Base-by-base conservation (phyloP, 1,284 basidiomycete genomes). In the Fistulinella staudtii region DNA sequence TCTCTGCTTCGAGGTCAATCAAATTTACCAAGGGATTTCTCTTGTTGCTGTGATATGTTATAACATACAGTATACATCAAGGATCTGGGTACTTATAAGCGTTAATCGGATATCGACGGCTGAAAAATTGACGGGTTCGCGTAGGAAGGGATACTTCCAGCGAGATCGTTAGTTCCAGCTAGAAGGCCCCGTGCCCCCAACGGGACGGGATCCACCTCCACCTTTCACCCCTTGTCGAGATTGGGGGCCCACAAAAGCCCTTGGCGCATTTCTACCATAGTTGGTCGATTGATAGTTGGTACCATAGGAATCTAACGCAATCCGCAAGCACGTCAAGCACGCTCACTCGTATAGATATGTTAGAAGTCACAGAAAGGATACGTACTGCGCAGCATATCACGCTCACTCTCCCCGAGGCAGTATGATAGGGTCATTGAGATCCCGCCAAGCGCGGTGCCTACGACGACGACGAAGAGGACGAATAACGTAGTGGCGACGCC, bases 211-310 rank as follows among this genome's bases (percentile, higher is more conserved):
- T 45, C 36, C n/a, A 25, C 18, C n/a, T 20, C 42, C 33, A 29
- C 40, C 6, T 36, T 25, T 53, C 3, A 40, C 28, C 2, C 46
- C 44, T 5, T 45, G n/a, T n/a, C n/a, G 45, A 2, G 45, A 58
- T 23, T 58, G 54, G 10, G n/a, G n/a, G n/a, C n/a, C n/a, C n/a
- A n/a, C n/a, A n/a, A n/a, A n/a, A n/a, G n/a, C n/a, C 8, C 47
- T 52, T 8, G 14, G 41, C 15, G 43, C 36, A 24, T 61, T 57
- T 18, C 57, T 46, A 36, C 58, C 44, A 10, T 47, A 41, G 20
- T 37, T 13, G 17, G 57, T 64, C 31, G 57, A 53, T 9, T 62
- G 57, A 21, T 60, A 59, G 15, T 45, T 47, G 27, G 45, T 17
- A 3, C 33, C 46, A 24, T 45, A 41, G 1, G 54, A 50, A 4